Percentiles rank a stretch among this genome's conserved stretches.
phyloP scores from a whole-genome alignment of 352 stramenopile genomes.

The Blastocystis sp. region DNA sequence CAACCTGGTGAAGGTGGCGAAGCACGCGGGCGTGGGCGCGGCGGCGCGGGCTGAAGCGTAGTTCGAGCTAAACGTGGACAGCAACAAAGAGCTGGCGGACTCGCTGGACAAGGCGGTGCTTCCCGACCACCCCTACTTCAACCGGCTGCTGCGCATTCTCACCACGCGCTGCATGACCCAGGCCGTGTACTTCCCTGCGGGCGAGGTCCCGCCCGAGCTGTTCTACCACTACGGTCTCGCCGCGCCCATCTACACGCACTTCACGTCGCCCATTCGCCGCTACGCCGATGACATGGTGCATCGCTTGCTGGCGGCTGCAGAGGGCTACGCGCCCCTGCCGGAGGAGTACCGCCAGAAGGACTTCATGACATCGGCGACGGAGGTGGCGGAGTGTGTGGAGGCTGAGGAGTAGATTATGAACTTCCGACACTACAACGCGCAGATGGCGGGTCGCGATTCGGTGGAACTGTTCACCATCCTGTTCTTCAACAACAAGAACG shows the following conservation, averaged over 20 bases:
- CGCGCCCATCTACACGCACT: constrained; percentile 97
- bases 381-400: constrained; percentile 70
- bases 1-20: constrained; percentile 78
- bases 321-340: constrained; percentile 89
- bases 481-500: constrained; percentile 88
- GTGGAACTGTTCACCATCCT: constrained; percentile 93
- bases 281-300: constrained; percentile 98
- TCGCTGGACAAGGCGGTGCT: constrained; percentile 75
- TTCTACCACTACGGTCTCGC: constrained; percentile 97
- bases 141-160: constrained; percentile 93
- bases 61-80: constrained; percentile 77
- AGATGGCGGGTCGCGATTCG: constrained; percentile 89
- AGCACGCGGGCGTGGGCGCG: constrained; percentile 79
- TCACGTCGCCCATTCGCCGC: constrained; percentile 95
- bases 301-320: constrained; percentile 89
- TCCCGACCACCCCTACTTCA: constrained; percentile 88
- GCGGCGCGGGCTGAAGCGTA: background rate
- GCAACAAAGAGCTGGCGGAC: constrained; percentile 80
- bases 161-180: constrained; percentile 95
- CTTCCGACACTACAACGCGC: constrained; percentile 87
- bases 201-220: constrained; percentile 87
- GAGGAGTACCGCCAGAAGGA: constrained; percentile 85
- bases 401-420: constrained; percentile 85
- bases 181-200: constrained; percentile 95
- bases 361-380: constrained; percentile 87